Base-by-base conservation (phyloP, 192 early-diverging fungal genomes). In the Mortierella claussenii region DNA sequence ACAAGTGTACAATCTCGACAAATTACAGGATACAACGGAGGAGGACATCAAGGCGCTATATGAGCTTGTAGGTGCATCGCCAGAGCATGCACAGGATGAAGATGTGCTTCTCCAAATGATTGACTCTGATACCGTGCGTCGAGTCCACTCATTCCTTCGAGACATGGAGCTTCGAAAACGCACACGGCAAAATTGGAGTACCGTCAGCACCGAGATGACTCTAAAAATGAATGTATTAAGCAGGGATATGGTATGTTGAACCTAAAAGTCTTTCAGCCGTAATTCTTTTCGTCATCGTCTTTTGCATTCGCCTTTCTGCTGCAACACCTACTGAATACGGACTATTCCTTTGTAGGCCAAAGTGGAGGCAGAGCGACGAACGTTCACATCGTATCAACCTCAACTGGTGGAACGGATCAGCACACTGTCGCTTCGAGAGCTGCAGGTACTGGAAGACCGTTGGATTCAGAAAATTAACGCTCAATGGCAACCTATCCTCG, bases 401-500 rank as follows among this genome's bases (percentile, higher is more conserved):
- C 55, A 58, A 15, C 20, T 57, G 2, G 23, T 30, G 2, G 54
- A 57, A 2, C 46, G 55, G 37, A 44, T 30, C 1, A 28, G 21
- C 28, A 3, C n/a, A 15, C 8, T 51, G 10, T 33, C 61, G 2
- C 20, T 55, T 23, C 46, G 50, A 20, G 62, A 74, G 18, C 27
- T 59, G n/a, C 46, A 23, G 4, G 28, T 46, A 7, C 31, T 74
- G 37, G 70, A 65, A 24, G 40, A 60, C 28, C 36, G 47, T 2
- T 74, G 70, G 70, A 52, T 57, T 10, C 55, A 58, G 24, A 64
- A 53, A 10, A 60, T 54, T 15, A 57, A 51, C 30, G 55, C 45
- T 5, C 46, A 34, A 30, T 74, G 70, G 70, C 47, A 36, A 13
- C 70, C 70, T 3, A 58, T 74, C 8, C 49, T 74, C 15, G 26